Conservation (phyloP, 441 rosid genomes). For the Theobroma grandiflorum region DNA sequence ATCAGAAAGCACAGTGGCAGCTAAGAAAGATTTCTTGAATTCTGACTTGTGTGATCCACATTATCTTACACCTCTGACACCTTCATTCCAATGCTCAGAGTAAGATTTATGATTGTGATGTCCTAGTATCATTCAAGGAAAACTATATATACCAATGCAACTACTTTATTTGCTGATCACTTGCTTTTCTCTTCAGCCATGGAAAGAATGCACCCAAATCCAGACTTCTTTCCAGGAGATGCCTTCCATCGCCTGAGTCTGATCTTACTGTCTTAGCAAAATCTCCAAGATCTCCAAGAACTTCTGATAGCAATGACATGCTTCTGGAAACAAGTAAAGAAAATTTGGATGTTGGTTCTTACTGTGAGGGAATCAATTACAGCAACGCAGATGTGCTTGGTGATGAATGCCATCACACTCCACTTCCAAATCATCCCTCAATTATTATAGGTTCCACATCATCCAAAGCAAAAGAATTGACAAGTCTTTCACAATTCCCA, state of each 20-base stretch:
- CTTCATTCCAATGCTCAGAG: constrained; percentile 54
- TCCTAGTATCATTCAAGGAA: constrained; percentile 2
- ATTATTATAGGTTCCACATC: constrained; percentile 36
- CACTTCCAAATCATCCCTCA: constrained; percentile 33
- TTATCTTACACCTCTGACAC: constrained; percentile 54
- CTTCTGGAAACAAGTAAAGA: constrained; percentile 40
- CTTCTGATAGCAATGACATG: constrained; percentile 32
- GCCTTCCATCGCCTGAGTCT: constrained; percentile 44
- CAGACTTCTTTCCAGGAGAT: constrained; percentile 33
- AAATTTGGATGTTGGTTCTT: constrained; percentile 28
- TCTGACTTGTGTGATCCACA: constrained; percentile 38
- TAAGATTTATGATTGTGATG: constrained; percentile 31
- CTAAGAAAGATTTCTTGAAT: constrained; percentile 34
- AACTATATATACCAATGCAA: neutral
- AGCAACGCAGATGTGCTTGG: constrained; percentile 36
- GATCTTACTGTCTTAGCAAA: constrained; percentile 39
- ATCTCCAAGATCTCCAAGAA: constrained; percentile 33
- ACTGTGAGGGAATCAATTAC: constrained; percentile 36
- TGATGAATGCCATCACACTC: constrained; percentile 43
- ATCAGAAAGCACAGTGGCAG: constrained; percentile 35
- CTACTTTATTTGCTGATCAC: constrained; percentile 19
- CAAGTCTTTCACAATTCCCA: constrained; percentile 34
- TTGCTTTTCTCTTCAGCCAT: constrained; percentile 39
- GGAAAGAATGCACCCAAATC: constrained; percentile 49
- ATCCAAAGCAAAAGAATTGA: constrained; percentile 39